phyloP scores from a whole-genome alignment of 2,329 filamentous ascomycete genomes.

The Epichloe glyceriae region DNA sequence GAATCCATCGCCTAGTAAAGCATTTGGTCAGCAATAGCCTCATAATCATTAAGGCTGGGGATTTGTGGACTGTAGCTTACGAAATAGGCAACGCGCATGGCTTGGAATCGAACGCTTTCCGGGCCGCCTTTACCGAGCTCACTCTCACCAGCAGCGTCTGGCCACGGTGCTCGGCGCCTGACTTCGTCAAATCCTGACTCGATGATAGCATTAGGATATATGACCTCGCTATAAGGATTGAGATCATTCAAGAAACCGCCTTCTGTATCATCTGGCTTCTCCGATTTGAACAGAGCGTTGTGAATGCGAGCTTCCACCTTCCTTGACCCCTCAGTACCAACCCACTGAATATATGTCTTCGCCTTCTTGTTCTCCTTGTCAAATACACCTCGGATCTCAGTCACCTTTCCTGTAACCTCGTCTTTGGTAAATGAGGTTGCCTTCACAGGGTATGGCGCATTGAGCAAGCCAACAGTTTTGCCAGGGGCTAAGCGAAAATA shows the following conservation, averaged over 20 bases:
- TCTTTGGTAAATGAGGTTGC: slow-evolving; percentile 60
- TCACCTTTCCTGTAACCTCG: slow-evolving; percentile 48
- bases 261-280: slow-evolving; percentile 63
- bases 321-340: slow-evolving; percentile 50
- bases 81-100: slow-evolving; percentile 78
- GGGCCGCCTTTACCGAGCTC: slow-evolving; percentile 48
- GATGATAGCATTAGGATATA: slow-evolving; percentile 67
- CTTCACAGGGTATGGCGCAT: slow-evolving; percentile 58
- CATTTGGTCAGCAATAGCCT: slow-evolving; percentile 3
- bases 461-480: slow-evolving; percentile 62
- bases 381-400: slow-evolving; percentile 47
- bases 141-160: slow-evolving; percentile 60
- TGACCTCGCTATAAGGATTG: slow-evolving; percentile 69
- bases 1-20: slow-evolving; percentile 52
- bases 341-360: slow-evolving; percentile 87
- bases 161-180: slow-evolving; percentile 62
- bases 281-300: slow-evolving; percentile 74
- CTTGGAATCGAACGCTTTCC: slow-evolving; percentile 81
- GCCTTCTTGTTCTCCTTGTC: slow-evolving; percentile 60
- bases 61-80: slow-evolving; percentile 23
- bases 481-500: slow-evolving; percentile 73
- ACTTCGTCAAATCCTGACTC: slow-evolving; percentile 78
- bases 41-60: background rate
- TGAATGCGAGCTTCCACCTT: slow-evolving; percentile 67
- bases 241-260: slow-evolving; percentile 76